Conservation (phyloP, 768 basidiomycete species). For the Suillus subaureus region DNA sequence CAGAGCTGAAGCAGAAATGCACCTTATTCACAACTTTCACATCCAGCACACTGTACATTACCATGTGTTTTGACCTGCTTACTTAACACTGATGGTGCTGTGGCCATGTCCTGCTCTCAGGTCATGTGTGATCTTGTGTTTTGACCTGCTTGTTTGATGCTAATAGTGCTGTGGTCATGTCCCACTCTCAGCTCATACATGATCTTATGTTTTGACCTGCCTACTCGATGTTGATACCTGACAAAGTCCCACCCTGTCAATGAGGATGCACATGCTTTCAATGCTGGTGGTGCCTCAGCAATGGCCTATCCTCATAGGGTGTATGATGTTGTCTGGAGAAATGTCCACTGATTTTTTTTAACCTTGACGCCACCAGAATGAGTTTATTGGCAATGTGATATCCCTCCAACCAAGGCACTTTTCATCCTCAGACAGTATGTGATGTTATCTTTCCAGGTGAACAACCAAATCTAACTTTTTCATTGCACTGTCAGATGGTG, state of each 20-base stretch:
- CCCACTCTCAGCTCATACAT: too few species aligned
- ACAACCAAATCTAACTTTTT: too few species aligned
- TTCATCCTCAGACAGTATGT: too few species aligned
- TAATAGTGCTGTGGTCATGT: too few species aligned
- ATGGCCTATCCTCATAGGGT: not conserved
- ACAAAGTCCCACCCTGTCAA: not conserved
- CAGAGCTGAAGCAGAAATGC: not conserved
- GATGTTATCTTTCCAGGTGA: too few species aligned
- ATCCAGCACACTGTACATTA: not conserved
- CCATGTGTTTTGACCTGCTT: too few species aligned
- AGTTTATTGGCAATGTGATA: not conserved
- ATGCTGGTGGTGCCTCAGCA: not conserved
- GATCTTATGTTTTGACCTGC: too few species aligned
- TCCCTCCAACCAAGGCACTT: rapidly evolving
- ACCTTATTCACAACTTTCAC: not conserved
- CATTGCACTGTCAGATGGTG: too few species aligned
- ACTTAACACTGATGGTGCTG: too few species aligned
- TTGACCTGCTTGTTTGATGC: too few species aligned
- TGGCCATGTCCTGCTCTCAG: too few species aligned
- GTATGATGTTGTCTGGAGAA: not conserved
- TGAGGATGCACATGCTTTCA: rapidly evolving
- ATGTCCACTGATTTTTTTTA: not conserved
- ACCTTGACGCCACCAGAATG: not conserved
- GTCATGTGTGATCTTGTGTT: too few species aligned
- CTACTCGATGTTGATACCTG: not conserved